Base-by-base conservation (phyloP, 164 flowering plant species). In the Buxus sempervirens region DNA sequence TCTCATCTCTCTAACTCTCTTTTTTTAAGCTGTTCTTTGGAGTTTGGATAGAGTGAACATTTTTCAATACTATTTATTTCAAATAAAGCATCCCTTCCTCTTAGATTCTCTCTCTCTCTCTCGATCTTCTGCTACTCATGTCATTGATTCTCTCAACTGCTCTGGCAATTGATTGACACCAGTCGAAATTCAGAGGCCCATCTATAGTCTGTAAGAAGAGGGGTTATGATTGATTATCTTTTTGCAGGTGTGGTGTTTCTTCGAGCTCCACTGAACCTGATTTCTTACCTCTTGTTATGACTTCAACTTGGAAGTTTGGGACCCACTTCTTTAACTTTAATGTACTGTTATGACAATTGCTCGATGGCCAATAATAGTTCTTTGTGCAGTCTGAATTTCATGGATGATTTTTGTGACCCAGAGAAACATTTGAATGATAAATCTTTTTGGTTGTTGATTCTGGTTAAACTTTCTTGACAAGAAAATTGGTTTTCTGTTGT, bases 311-410 rank as follows among this genome's bases (percentile, higher is more conserved):
- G 94, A 88, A 86, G 90, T 92, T 92, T 90, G 85, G 83, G 95
- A 89, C 95, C 89, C 89, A 86, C 86, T 74, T 82, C 91, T 84
- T 83, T 88, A 90, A 89, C 89, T 87, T 92, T 90, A 91, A 81
- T 90, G 83, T 91, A 75, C 85, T 93, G 90, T 93, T 89, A 82
- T 89, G 88, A 85, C 77, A 86, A 83, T 86, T 93, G 98, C 98
- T 58, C 58, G 69, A 22, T 56, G 70, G 62, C 66, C 58, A 10
- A 61, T 73, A 74, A 72, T 63, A 5, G 8, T 41, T 41, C 45
- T 41, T 41, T 12, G 5, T 5, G 69, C 28, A 80, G 74, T 76
- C 76, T 67, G 58, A 45, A 54, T 22, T 65, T 60, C 57, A 64
- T 63, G 79, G 78, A 73, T 71, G 64, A 32, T 65, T 55, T 22